These are phyloP conservation scores for Fonsecaea pedrosoi DNA, from an alignment of 2,329 filamentous ascomycete genomes.

Conservation along the genomic window DNA sequence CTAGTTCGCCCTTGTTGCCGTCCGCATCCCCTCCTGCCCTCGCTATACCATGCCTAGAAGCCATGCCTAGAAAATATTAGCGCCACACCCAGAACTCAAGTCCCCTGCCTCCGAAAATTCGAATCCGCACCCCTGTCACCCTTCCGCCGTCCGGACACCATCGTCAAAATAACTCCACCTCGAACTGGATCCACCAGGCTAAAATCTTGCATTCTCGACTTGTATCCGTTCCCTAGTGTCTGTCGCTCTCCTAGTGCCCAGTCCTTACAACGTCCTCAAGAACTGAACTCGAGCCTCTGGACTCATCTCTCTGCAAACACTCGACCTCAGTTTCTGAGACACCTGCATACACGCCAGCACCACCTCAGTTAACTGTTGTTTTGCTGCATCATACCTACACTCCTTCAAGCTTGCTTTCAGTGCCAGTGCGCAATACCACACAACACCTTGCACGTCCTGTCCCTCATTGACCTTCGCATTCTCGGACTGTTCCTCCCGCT, in stretches of 20 bases:
- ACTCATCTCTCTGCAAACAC: conserved; percentile 12
- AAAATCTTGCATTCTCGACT: conserved; percentile 23
- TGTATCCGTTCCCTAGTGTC: conserved; percentile 5
- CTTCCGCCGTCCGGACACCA: conserved; percentile 12
- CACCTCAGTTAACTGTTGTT: neutral
- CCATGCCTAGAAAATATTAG: neutral
- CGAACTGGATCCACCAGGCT: conserved; percentile 8
- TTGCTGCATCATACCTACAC: neutral
- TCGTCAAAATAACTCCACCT: conserved; percentile 14
- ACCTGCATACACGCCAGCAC: neutral
- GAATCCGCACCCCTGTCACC: conserved; percentile 5
- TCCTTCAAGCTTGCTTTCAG: conserved; percentile 1
- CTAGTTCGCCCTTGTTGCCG: neutral
- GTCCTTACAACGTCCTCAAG: conserved; percentile 11
- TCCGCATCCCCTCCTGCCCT: neutral
- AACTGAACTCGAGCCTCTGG: conserved; percentile 17
- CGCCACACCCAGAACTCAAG: neutral
- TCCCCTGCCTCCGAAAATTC: conserved; percentile 1
- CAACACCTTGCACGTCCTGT: conserved; percentile 1
- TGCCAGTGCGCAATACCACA: neutral
- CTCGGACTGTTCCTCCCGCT: conserved; percentile 7
- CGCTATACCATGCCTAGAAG: neutral
- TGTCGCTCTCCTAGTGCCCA: neutral
- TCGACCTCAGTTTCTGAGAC: conserved; percentile 9
- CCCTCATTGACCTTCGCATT: conserved; percentile 4